Percentiles rank a stretch among this genome's conserved stretches.
phyloP scores from a whole-genome alignment of 1,284 basidiomycete genomes.

The Lignosus rhinocerotis region DNA sequence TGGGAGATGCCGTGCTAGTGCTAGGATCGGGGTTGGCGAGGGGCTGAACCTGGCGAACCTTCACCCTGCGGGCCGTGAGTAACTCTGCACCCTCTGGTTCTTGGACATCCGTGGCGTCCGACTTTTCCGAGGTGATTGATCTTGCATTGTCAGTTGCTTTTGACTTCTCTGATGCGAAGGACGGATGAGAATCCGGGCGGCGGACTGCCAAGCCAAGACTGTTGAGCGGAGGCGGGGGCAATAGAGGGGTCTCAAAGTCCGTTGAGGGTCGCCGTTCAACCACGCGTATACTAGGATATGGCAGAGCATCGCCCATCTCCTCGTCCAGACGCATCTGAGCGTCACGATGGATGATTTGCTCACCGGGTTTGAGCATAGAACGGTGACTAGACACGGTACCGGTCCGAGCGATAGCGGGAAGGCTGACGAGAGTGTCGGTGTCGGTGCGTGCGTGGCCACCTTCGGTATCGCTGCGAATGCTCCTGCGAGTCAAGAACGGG shows the following conservation, averaged over 20 bases:
- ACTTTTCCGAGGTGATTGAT: conserved; percentile 31
- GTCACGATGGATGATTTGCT: conserved; percentile 36
- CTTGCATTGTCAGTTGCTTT: conserved; percentile 18
- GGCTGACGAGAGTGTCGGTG: conserved; percentile 31
- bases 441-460: conserved; percentile 31
- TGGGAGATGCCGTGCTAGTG: conserved; percentile 21
- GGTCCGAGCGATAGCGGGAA: conserved; percentile 28
- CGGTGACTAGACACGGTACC: conserved; percentile 22
- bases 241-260: conserved; percentile 37
- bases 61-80: conserved; percentile 60
- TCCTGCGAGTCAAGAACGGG: conserved; percentile 49
- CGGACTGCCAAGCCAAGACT: conserved; percentile 36
- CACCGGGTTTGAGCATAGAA: conserved; percentile 18
- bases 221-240: conserved; percentile 39
- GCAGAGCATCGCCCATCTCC: conserved; percentile 18
- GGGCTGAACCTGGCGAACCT: conserved; percentile 36
- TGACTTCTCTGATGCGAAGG: conserved; percentile 32
- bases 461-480: conserved; percentile 28
- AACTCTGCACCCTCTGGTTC: conserved; percentile 51
- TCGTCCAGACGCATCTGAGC: conserved; percentile 31
- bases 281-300: conserved; percentile 27
- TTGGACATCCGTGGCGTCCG: conserved; percentile 23
- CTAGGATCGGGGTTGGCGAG: conserved; percentile 27
- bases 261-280: conserved; percentile 28
- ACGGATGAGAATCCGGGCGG: conserved; percentile 30